These are phyloP conservation scores for Trichoderma sp. DNA, from an alignment of 2,329 filamentous ascomycete species.

Conservation along the genomic window DNA sequence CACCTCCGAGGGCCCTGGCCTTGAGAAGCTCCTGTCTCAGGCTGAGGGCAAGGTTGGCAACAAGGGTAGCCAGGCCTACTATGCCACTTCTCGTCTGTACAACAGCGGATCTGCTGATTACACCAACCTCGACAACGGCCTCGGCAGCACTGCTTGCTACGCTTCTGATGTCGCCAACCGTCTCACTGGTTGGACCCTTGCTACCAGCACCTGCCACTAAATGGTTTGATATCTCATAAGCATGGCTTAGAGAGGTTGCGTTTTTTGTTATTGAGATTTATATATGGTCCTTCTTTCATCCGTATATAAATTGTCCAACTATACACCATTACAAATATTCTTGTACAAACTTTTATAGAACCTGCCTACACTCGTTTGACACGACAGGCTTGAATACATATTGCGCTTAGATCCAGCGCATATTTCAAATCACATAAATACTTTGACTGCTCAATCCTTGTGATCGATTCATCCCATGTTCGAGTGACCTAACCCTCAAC, in stretches of 20 bases:
- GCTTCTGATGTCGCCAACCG: constrained; percentile 29
- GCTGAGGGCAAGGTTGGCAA: neutral
- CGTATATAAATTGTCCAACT: neutral
- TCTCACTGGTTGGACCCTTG: constrained; percentile 28
- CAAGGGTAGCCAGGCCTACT: constrained; percentile 22
- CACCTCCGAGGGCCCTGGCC: constrained; percentile 43
- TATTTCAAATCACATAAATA: neutral
- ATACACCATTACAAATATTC: neutral
- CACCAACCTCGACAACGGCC: constrained; percentile 26
- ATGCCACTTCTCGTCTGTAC: constrained; percentile 28
- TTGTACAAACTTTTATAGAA: neutral
- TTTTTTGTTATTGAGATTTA: neutral
- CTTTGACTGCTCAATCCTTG: neutral
- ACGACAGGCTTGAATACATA: constrained; percentile 7
- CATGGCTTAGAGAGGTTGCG: neutral
- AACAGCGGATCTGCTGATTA: constrained; percentile 30
- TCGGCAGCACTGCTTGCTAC: constrained; percentile 28
- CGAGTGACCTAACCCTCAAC: neutral
- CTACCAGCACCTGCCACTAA: constrained; percentile 21
- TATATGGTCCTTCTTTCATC: neutral
- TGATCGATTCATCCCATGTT: neutral
- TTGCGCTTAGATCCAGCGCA: neutral
- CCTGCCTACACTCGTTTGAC: constrained; percentile 10
- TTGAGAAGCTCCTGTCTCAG: constrained; percentile 28
- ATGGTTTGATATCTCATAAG: neutral